Evolutionary conservation across 257 asterid genomes (phyloP), one percentile per base, ranked within the genome.

Genomic region (Leonotis leonurus): DNA sequence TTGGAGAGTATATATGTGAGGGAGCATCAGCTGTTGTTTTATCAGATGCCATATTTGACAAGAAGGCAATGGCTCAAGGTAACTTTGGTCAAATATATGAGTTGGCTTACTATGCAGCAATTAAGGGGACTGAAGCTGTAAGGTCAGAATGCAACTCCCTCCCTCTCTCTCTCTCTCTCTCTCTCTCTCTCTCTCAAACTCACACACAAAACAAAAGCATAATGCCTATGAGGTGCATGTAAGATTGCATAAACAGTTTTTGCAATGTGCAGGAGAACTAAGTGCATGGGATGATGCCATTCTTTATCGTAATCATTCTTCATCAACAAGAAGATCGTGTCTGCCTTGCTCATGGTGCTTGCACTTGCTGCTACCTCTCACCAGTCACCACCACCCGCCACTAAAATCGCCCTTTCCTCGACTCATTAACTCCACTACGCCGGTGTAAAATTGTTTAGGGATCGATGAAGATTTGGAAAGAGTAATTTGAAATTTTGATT

Each of bases 31-130:
- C 91, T 11, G 91, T 89, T 71, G 88, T 89, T 74, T 58, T 89
- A 65, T 86, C 97, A 1, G 95, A 89, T 73, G 95, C 97, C 70
- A 86, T 89, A 84, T 89, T 89, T 54, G 80, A 81, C 26, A 81
- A 75, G 64, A 61, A 65, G 53, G 91, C 94, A 18, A 80, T 89
- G 81, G 69, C 13, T 39, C 74, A 69, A 54, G 65, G 14, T 46
- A 37, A 81, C 57, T 82, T 84, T 32, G 75, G 67, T 62, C 71
- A 39, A 6, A 70, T 89, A 41, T 17, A 71, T 68, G 82, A 89
- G 43, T 80, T 79, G 56, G 89, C 94, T 13, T 13, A 53, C 57
- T 30, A 25, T 49, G 94, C 89, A 67, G 78, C 80, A 65, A 57
- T 58, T n/a, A 72, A 20, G 57, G 91, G 85, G 37, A 70, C 46